Evolutionary conservation across 2,329 filamentous ascomycete species (phyloP), one percentile per base, ranked within the genome.

Genomic region (Paecilomyces sp.): DNA sequence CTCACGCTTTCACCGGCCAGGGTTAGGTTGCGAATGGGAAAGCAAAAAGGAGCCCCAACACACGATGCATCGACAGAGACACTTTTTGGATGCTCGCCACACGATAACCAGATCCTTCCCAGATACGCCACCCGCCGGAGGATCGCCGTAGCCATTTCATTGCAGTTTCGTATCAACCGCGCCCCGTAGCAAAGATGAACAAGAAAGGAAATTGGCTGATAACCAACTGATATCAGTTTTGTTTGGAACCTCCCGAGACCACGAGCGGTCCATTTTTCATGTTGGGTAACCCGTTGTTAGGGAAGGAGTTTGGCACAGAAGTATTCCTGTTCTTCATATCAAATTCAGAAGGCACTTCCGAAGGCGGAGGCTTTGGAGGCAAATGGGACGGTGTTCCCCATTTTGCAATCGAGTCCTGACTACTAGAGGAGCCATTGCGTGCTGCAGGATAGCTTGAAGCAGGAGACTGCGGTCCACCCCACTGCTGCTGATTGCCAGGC

Each of bases 301-400:
- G 55, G 58, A 69, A 69, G 28, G 67, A 55, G 33, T 65, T 61
- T 8, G 68, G 59, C 41, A 61, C 52, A 50, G 68, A 51, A 34
- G 60, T 60, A 50, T 66, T 58, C n/a, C 74, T 72, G 34, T 68
- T 70, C 59, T 75, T 77, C 50, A 74, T 53, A 55, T 78, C 75
- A 61, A 75, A 77, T 7, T 74, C 72, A 34, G 75, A 76, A 9
- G 72, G 68, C 5, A 77, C 72, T 64, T 79, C 72, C 8, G 78
- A 79, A 33, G 79, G 79, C n/a, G 79, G 79, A 22, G 79, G 79
- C 66, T 81, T 81, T 15, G 78, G 79, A 30, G 79, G 79, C 24
- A 81, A 71, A 66, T 80, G 78, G 31, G 79, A 74, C 7, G 79
- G 79, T 0, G 77, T 80, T n/a, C 79, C 78, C 75, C 79, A 81